Conservation (phyloP, 306 rosid species). For the Fragaria nilgerrensis region DNA sequence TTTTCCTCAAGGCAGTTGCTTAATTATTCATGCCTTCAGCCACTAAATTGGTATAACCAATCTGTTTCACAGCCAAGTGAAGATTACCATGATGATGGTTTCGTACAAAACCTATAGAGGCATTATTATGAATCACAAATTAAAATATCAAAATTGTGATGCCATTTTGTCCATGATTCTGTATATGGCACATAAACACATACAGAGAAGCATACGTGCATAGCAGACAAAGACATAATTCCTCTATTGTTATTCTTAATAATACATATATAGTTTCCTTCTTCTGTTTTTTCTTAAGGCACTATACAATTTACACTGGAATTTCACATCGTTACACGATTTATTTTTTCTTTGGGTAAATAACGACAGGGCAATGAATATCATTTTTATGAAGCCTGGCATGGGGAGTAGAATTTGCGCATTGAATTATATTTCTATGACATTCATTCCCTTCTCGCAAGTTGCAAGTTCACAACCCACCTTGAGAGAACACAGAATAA, state of each 20-base stretch:
- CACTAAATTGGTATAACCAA: too few species aligned
- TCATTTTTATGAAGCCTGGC: neutral
- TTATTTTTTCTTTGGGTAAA: neutral
- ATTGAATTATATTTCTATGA: neutral
- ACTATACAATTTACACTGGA: neutral
- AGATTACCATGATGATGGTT: too few species aligned
- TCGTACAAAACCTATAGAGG: too few species aligned
- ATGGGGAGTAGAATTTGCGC: neutral
- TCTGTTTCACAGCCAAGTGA: too few species aligned
- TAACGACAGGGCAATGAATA: neutral
- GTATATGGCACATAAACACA: neutral
- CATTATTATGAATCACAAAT: too few species aligned
- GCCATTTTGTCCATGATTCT: too few species aligned
- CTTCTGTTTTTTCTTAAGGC: neutral
- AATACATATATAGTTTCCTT: neutral
- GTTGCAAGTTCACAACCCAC: neutral
- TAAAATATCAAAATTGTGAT: too few species aligned
- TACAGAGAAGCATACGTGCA: neutral
- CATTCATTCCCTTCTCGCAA: constrained; percentile 10
- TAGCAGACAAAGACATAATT: neutral
- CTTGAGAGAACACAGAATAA: too few species aligned
- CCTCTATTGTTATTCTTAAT: neutral
- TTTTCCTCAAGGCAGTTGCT: too few species aligned
- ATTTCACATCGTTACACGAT: neutral
- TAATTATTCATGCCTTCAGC: too few species aligned